These are phyloP conservation scores for Trichothecium sympodiale DNA, from an alignment of 2,329 filamentous ascomycete genomes.

Conservation along the genomic window DNA sequence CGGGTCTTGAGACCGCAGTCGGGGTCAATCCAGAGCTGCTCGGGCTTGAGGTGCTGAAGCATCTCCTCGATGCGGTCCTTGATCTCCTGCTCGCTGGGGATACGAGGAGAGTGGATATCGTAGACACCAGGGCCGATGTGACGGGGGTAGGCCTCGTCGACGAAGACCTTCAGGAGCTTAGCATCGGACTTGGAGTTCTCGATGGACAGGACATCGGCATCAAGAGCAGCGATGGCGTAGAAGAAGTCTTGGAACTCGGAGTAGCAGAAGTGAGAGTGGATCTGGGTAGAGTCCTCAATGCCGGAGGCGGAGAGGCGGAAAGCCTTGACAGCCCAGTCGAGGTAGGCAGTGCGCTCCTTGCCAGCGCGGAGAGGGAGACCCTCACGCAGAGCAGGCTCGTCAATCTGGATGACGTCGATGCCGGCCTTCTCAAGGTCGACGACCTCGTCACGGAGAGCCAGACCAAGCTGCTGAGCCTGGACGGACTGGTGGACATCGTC, in stretches of 20 bases:
- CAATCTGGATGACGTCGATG: conserved; percentile 96
- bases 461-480: conserved; percentile 96
- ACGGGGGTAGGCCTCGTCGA: conserved; percentile 91
- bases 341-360: conserved; percentile 92
- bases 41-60: conserved; percentile 91
- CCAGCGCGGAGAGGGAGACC: conserved; percentile 93
- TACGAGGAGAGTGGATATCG: conserved; percentile 98
- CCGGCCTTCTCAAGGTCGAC: conserved; percentile 95
- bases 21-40: conserved; percentile 99
- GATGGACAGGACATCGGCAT: conserved; percentile 96
- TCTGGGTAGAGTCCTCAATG: conserved; percentile 92
- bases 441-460: conserved; percentile 97
- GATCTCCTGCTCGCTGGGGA: conserved; percentile 96
- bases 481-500: conserved; percentile 98
- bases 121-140: conserved; percentile 99
- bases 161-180: conserved; percentile 97
- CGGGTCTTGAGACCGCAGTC: conserved; percentile 99
- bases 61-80: conserved; percentile 96
- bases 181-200: conserved; percentile 99
- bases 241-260: conserved; percentile 99
- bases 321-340: conserved; percentile 93
- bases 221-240: conserved; percentile 96
- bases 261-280: conserved; percentile 99
- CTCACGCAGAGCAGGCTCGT: conserved; percentile 98
- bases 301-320: conserved; percentile 94